Conservation (phyloP, 2,329 filamentous ascomycete species). For the Venturia asperata region DNA sequence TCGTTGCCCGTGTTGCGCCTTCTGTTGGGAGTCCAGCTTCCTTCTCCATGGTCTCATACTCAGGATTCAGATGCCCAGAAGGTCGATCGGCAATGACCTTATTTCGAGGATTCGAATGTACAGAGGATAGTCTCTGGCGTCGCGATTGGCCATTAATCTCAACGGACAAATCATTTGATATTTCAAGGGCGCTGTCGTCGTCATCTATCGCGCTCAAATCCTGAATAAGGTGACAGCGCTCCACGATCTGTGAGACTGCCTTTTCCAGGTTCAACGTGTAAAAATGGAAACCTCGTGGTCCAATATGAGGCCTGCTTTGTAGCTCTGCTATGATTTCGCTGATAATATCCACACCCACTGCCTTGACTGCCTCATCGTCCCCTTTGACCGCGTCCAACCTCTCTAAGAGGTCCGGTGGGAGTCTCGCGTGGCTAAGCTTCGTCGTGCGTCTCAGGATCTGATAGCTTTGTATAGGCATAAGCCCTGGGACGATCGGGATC, state of each 20-base stretch:
- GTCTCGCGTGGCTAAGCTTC: conserved; percentile 82
- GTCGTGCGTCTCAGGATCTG: conserved; percentile 90
- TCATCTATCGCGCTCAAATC: conserved; percentile 40
- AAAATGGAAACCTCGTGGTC: conserved; percentile 84
- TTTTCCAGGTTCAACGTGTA: conserved; percentile 97
- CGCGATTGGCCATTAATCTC: conserved; percentile 28
- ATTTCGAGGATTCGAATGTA: conserved; percentile 81
- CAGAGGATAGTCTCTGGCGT: conserved; percentile 62
- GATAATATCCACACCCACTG: conserved; percentile 72
- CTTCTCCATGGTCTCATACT: conserved; percentile 61
- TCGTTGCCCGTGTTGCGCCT: conserved; percentile 66
- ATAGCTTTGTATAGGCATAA: conserved; percentile 98
- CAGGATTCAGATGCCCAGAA: conserved; percentile 43
- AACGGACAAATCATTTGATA: conserved; percentile 27
- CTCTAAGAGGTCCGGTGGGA: conserved; percentile 64
- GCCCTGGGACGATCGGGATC: conserved; percentile 83
- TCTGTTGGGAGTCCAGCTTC: conserved; percentile 71
- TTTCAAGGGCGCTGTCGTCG: conserved; percentile 42
- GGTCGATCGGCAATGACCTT: conserved; percentile 70
- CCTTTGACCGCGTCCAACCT: conserved; percentile 66
- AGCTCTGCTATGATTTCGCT: conserved; percentile 64
- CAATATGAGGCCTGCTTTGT: conserved; percentile 32
- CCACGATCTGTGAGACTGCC: conserved; percentile 85
- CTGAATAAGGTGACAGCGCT: conserved; percentile 71
- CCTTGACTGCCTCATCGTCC: conserved; percentile 76